Conservation (phyloP, 345 rosid species). For the Pseudoturritis turrita region DNA sequence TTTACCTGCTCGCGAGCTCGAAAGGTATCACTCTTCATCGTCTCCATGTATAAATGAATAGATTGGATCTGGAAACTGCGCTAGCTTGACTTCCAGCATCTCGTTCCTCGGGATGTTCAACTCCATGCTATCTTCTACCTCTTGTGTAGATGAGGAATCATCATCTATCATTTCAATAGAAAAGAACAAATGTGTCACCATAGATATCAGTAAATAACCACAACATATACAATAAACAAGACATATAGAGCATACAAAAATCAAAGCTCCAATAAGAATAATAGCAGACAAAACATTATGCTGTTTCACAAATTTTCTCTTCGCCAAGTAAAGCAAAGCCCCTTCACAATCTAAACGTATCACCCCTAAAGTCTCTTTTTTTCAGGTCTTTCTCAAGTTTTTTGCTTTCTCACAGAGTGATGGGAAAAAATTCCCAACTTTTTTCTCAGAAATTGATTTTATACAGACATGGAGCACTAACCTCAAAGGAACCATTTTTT, state of each 20-base stretch:
- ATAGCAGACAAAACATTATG: not conserved
- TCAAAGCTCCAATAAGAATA: not conserved
- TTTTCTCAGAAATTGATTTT: not conserved
- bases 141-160: slow-evolving; percentile 9
- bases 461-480: not conserved
- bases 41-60: slow-evolving; percentile 18
- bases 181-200: not conserved
- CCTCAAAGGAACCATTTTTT: not conserved
- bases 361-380: not conserved
- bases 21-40: slow-evolving; percentile 16
- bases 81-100: slow-evolving; percentile 32
- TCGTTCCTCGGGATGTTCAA: slow-evolving; percentile 16
- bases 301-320: not conserved
- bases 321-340: not conserved
- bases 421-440: not conserved
- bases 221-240: not conserved
- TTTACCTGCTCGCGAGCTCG: not conserved
- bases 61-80: slow-evolving; percentile 11
- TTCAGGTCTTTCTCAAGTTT: not conserved
- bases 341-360: not conserved
- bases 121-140: slow-evolving; percentile 12
- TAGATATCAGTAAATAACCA: not conserved
- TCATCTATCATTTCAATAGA: not conserved
- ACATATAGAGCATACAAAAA: not conserved
- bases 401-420: not conserved